These are phyloP conservation scores for Mortierella antarctica DNA, from an alignment of 192 early-diverging fungal species.

Conservation along the genomic window DNA sequence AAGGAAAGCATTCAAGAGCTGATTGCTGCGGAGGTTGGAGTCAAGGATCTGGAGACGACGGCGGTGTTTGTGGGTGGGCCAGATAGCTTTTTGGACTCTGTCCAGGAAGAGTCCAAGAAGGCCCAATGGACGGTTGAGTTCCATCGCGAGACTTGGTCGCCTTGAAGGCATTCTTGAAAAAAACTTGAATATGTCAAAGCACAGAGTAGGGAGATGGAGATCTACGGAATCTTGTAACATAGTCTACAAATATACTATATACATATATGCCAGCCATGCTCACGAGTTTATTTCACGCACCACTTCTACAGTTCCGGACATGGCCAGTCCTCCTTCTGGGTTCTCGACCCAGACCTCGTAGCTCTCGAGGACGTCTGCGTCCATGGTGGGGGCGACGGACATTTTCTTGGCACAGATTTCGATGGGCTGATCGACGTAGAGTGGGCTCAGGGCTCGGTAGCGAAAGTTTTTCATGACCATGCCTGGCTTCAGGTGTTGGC, in stretches of 20 bases:
- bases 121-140: slow-evolving; percentile 35
- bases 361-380: slow-evolving; percentile 31
- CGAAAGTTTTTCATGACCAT: slow-evolving; percentile 67
- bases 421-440: slow-evolving; percentile 69
- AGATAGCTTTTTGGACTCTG: slow-evolving; percentile 42
- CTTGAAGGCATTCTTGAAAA: neutral
- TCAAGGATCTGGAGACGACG: neutral
- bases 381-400: slow-evolving; percentile 52
- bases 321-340: slow-evolving; percentile 71
- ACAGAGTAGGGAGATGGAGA: too few relatives aligned
- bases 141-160: slow-evolving; percentile 46
- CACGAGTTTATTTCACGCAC: slow-evolving; percentile 2
- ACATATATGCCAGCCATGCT: neutral
- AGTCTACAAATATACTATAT: too few relatives aligned
- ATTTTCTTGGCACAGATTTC: slow-evolving; percentile 62
- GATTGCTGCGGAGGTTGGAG: slow-evolving; percentile 13
- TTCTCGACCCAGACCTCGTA: slow-evolving; percentile 82
- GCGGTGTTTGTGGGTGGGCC: slow-evolving; percentile 48
- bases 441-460: slow-evolving; percentile 77
- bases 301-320: slow-evolving; percentile 72
- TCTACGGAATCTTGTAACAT: too few relatives aligned
- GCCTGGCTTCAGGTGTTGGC: slow-evolving; percentile 53
- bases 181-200: too few relatives aligned
- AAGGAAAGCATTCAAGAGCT: slow-evolving; percentile 47
- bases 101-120: slow-evolving; percentile 37